Percentiles rank a stretch among this genome's conserved stretches.
phyloP scores from a whole-genome alignment of 2,329 filamentous ascomycete genomes.

The Pseudogymnoascus sp. region DNA sequence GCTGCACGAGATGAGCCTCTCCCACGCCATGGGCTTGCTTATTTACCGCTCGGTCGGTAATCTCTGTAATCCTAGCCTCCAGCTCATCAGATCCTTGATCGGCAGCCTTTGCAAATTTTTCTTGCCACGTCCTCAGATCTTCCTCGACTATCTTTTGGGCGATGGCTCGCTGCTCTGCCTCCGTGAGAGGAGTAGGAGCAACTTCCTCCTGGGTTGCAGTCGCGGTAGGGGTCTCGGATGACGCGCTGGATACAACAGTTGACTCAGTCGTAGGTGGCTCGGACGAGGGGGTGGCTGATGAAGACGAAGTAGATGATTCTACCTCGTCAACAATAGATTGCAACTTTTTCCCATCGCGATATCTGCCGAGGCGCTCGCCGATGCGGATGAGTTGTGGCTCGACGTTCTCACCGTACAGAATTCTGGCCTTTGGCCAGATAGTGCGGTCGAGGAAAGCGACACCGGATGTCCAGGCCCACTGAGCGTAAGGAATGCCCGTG shows the following conservation, averaged over 20 bases:
- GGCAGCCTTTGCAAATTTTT: conserved; percentile 76
- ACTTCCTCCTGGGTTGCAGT: conserved; percentile 21
- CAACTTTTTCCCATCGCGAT: conserved; percentile 54
- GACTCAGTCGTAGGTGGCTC: conserved; percentile 18
- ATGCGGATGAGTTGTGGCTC: conserved; percentile 93
- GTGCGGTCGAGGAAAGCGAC: conserved; percentile 65
- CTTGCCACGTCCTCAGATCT: conserved; percentile 79
- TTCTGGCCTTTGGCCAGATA: conserved; percentile 72
- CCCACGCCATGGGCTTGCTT: conserved; percentile 60
- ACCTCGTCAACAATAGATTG: conserved; percentile 50
- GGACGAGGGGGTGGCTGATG: conserved; percentile 23
- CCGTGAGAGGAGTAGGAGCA: conserved; percentile 29
- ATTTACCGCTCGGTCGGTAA: conserved; percentile 61
- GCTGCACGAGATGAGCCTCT: conserved; percentile 55
- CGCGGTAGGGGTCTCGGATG: conserved; percentile 10
- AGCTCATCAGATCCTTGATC: conserved; percentile 73
- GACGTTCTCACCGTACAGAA: conserved; percentile 83
- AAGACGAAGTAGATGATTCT: conserved; percentile 32
- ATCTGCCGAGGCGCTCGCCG: conserved; percentile 75
- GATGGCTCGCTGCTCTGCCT: conserved; percentile 48
- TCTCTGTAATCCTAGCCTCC: conserved; percentile 55
- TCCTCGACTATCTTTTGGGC: conserved; percentile 62
- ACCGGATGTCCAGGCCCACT: conserved; percentile 62
- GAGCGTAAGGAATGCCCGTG: conserved; percentile 64
- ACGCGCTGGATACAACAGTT: conserved; percentile 13